Evolutionary conservation across 2,329 filamentous ascomycete genomes (phyloP).

Genomic region (Pseudogymnoascus sp.): DNA sequence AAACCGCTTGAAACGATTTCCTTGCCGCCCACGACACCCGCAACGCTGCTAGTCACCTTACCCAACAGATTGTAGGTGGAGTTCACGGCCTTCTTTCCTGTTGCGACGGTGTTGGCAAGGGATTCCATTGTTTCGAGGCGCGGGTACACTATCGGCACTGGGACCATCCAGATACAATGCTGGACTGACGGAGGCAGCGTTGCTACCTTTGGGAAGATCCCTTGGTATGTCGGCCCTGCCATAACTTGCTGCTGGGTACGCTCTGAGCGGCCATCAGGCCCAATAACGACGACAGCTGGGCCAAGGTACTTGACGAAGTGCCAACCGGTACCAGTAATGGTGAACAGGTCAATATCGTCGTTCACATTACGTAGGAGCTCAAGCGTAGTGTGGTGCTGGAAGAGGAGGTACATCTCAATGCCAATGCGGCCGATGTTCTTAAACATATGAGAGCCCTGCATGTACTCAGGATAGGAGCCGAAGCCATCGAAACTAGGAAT

Average conservation of each 20-base stretch:
- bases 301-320: conserved; percentile 97
- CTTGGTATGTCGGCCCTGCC: conserved; percentile 94
- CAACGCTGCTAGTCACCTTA: conserved; percentile 89
- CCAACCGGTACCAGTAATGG: conserved; percentile 94
- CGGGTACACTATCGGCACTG: conserved; percentile 84
- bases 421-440: conserved; percentile 95
- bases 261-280: conserved; percentile 86
- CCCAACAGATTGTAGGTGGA: conserved; percentile 93
- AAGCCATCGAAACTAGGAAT: conserved; percentile 82
- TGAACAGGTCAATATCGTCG: conserved; percentile 87
- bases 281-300: conserved; percentile 80
- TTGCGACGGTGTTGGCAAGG: conserved; percentile 81
- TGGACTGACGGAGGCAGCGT: conserved; percentile 86
- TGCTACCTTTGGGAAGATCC: conserved; percentile 90
- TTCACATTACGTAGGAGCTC: conserved; percentile 85
- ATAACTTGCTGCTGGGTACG: conserved; percentile 84
- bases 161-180: conserved; percentile 93
- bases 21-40: conserved; percentile 90
- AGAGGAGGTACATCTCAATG: conserved; percentile 95
- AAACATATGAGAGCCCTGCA: conserved; percentile 96
- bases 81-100: conserved; percentile 93
- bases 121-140: conserved; percentile 86
- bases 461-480: conserved; percentile 93
- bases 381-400: conserved; percentile 94
- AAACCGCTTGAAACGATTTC: conserved; percentile 89